Evolutionary conservation across 306 rosid genomes (phyloP).

Genomic region (Fagus crenata): DNA sequence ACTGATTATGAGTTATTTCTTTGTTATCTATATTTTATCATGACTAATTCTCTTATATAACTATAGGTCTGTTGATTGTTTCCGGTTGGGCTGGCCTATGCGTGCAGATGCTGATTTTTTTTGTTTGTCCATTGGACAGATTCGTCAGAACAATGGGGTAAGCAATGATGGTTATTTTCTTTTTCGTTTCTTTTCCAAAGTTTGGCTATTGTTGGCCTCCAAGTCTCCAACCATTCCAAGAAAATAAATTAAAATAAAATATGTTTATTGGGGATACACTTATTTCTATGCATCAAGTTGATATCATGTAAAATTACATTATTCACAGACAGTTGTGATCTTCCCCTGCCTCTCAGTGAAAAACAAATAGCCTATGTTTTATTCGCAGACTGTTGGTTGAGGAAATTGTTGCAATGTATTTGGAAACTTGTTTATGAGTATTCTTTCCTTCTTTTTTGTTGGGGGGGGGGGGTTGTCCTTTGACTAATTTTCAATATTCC

Average conservation of each 20-base stretch:
- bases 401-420: not conserved
- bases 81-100: constrained; percentile 99
- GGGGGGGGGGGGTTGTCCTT: not conserved
- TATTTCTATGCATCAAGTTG: not conserved
- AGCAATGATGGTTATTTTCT: constrained; percentile 27
- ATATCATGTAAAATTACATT: not conserved
- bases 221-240: not conserved
- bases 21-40: constrained; percentile 10
- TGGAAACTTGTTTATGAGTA: not conserved
- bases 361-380: too few relatives aligned
- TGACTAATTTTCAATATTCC: too few relatives aligned
- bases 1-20: constrained; percentile 15
- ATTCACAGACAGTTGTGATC: too few relatives aligned
- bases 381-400: not conserved
- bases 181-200: not conserved
- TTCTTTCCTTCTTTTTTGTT: not conserved
- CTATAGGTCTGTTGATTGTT: constrained; percentile 91
- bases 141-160: constrained; percentile 55
- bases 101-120: constrained; percentile 97
- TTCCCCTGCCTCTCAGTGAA: too few relatives aligned
- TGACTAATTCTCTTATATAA: constrained; percentile 29
- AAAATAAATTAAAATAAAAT: not conserved
- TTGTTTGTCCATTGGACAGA: constrained; percentile 41
- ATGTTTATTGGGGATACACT: not conserved
- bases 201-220: not conserved